Conservation (phyloP, 2,329 filamentous ascomycete species). For the Paecilomyces formosus region DNA sequence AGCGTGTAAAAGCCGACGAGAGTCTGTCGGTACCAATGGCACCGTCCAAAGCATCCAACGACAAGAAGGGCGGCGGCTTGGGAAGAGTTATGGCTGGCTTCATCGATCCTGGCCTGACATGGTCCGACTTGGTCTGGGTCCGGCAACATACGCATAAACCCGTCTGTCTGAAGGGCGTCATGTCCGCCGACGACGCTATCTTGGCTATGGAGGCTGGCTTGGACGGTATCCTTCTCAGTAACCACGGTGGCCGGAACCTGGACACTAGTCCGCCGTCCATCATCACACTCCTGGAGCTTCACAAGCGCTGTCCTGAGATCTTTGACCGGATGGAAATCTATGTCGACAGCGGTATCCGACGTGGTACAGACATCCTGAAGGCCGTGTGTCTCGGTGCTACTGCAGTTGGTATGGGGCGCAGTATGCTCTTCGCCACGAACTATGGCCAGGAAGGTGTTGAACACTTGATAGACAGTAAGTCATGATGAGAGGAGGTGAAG, state of each 20-base stretch:
- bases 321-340: constrained; percentile 46
- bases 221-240: constrained; percentile 50
- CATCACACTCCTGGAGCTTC: constrained; percentile 46
- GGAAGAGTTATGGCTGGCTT: constrained; percentile 46
- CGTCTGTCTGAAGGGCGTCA: constrained; percentile 52
- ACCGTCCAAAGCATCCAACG: constrained; percentile 39
- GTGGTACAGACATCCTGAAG: constrained; percentile 50
- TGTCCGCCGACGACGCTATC: constrained; percentile 49
- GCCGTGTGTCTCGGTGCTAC: constrained; percentile 47
- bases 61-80: constrained; percentile 47
- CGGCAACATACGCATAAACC: constrained; percentile 41
- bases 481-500: not conserved
- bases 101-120: constrained; percentile 46
- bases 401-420: constrained; percentile 48
- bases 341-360: constrained; percentile 47
- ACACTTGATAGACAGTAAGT: constrained; percentile 49
- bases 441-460: constrained; percentile 51
- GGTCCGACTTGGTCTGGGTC: constrained; percentile 50
- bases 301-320: constrained; percentile 43
- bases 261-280: constrained; percentile 46
- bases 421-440: constrained; percentile 46
- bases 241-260: constrained; percentile 51
- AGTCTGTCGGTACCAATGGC: constrained; percentile 36
- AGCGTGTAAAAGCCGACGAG: constrained; percentile 44
- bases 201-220: constrained; percentile 43